phyloP scores from a whole-genome alignment of 2,329 filamentous ascomycete species.

The Rhytidhysteron rufulum region DNA sequence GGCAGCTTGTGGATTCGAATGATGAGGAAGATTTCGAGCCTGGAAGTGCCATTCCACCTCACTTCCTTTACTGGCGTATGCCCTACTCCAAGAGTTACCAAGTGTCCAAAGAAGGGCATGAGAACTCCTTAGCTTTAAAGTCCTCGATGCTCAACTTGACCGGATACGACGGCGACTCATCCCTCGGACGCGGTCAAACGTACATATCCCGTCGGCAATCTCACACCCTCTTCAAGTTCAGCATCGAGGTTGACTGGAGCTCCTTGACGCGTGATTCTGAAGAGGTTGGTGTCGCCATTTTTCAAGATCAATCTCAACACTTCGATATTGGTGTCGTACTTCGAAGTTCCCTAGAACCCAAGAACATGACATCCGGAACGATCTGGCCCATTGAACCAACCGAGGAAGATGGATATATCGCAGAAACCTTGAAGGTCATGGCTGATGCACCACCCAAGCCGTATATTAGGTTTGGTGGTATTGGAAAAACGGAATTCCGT shows the following conservation, averaged over 20 bases:
- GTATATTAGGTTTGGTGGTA: constrained; percentile 4
- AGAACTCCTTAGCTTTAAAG: too few relatives aligned
- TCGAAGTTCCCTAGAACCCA: background rate
- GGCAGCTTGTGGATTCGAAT: too few relatives aligned
- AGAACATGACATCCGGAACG: background rate
- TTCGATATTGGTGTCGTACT: constrained; percentile 5
- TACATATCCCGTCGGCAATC: background rate
- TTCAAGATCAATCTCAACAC: constrained; percentile 7
- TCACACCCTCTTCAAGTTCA: background rate
- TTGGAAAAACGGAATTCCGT: constrained; percentile 4
- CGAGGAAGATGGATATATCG: background rate
- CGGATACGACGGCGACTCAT: too few relatives aligned
- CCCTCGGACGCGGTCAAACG: background rate
- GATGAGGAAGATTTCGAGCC: too few relatives aligned
- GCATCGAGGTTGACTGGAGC: background rate
- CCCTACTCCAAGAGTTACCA: too few relatives aligned
- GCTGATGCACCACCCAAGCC: background rate
- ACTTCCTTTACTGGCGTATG: too few relatives aligned
- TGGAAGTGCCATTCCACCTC: too few relatives aligned
- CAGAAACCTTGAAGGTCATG: background rate
- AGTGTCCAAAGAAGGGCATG: too few relatives aligned
- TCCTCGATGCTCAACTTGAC: too few relatives aligned
- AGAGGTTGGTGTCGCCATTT: constrained; percentile 2
- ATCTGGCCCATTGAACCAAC: background rate
- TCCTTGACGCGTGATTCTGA: background rate